Conservation (phyloP, 345 rosid species). For the Barbarea vulgaris region DNA sequence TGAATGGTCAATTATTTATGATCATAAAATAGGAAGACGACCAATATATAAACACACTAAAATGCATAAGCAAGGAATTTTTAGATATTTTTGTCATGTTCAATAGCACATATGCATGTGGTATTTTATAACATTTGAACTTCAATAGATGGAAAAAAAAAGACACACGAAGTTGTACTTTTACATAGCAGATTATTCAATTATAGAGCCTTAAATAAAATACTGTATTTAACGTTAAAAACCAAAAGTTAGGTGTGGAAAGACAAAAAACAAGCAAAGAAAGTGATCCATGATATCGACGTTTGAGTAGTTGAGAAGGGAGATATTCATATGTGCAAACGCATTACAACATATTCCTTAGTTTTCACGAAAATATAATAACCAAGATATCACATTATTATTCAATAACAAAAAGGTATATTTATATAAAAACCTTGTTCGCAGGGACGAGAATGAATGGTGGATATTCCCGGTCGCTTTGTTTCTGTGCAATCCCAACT, state of each 20-base stretch:
- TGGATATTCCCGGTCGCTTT: too few species aligned
- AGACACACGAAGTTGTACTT: not conserved
- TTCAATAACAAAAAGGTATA: not conserved
- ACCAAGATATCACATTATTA: slow-evolving; percentile 1
- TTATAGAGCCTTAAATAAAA: slow-evolving; percentile 23
- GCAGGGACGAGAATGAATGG: too few species aligned
- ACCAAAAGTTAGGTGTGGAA: slow-evolving; percentile 37
- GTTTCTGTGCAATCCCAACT: too few species aligned
- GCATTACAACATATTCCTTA: slow-evolving; percentile 43
- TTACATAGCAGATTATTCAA: slow-evolving; percentile 12
- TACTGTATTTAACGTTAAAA: not conserved
- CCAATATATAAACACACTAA: not conserved
- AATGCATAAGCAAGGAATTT: not conserved
- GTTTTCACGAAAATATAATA: slow-evolving; percentile 36
- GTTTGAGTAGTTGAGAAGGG: slow-evolving; percentile 46
- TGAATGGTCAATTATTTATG: too few species aligned
- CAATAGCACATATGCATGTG: too few species aligned
- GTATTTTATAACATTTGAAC: not conserved
- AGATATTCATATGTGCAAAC: slow-evolving; percentile 37
- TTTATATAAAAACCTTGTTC: not conserved
- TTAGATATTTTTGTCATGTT: slow-evolving; percentile 13
- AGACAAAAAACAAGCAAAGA: slow-evolving; percentile 32
- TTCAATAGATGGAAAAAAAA: not conserved
- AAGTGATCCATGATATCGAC: slow-evolving; percentile 41
- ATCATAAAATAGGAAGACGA: not conserved